phyloP scores from a whole-genome alignment of 2,329 filamentous ascomycete genomes.

The Botrytis paeoniae region DNA sequence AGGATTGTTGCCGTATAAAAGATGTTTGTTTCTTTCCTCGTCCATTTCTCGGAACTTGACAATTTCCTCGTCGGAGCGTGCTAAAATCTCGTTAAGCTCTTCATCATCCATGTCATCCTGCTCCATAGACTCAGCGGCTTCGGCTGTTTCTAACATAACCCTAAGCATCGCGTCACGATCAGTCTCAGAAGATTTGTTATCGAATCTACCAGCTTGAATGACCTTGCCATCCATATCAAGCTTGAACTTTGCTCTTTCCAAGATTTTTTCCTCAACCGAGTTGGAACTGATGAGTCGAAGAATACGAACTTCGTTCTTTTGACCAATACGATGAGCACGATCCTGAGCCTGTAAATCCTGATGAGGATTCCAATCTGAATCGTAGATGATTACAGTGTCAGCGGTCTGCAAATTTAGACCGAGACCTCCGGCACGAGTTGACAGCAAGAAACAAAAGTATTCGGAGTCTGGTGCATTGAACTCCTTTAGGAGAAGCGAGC shows the following conservation, averaged over 20 bases:
- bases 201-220: conserved; percentile 98
- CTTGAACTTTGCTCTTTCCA: conserved; percentile 96
- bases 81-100: conserved; percentile 91
- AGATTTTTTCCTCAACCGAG: conserved; percentile 97
- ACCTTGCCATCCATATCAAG: conserved; percentile 99
- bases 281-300: conserved; percentile 92
- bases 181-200: conserved; percentile 98
- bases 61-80: conserved; percentile 80
- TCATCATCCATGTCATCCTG: conserved; percentile 99
- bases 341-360: conserved; percentile 99
- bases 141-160: conserved; percentile 83
- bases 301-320: conserved; percentile 99
- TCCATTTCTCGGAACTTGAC: conserved; percentile 78
- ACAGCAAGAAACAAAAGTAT: conserved; percentile 98
- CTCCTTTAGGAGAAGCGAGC: conserved; percentile 79
- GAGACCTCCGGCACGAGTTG: conserved; percentile 94
- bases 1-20: conserved; percentile 65
- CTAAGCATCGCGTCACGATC: conserved; percentile 96
- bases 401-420: conserved; percentile 96
- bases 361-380: conserved; percentile 99
- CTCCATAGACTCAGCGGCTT: conserved; percentile 65
- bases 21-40: conserved; percentile 63
- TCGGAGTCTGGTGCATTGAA: conserved; percentile 90
- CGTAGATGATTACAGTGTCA: conserved; percentile 98
- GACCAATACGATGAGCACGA: conserved; percentile 99